phyloP scores from a whole-genome alignment of 768 basidiomycete species.

The Russula olivacea region DNA sequence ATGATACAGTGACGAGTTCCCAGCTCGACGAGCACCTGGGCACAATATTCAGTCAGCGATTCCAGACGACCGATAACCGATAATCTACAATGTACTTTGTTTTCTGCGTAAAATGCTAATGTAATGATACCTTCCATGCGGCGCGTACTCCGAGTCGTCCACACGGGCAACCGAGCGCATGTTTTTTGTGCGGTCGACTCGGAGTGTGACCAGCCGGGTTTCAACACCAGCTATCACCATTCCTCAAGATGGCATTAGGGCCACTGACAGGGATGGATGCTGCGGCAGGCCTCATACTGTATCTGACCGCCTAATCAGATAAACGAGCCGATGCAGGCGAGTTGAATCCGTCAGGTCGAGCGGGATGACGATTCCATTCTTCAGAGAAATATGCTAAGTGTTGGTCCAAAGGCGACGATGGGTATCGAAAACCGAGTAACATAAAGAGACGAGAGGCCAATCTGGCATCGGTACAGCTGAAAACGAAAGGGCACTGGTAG shows the following conservation, averaged over 20 bases:
- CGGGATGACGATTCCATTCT: background rate
- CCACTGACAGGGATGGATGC: no score
- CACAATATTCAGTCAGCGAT: background rate
- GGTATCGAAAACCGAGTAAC: conserved; percentile 23
- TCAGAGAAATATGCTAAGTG: background rate
- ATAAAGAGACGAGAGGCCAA: conserved; percentile 45
- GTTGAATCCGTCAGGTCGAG: background rate
- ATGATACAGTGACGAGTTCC: background rate
- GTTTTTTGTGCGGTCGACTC: no score
- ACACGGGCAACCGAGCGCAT: no score
- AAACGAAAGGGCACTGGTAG: background rate
- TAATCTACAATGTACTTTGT: background rate
- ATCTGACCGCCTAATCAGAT: no score
- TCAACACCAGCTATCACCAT: no score
- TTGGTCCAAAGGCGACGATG: background rate
- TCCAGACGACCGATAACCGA: background rate
- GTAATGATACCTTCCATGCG: no score
- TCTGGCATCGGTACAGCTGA: conserved; percentile 33
- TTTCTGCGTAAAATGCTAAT: no score
- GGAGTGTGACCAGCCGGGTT: no score
- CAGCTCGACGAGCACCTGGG: background rate
- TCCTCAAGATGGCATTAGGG: no score
- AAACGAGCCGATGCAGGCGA: background rate
- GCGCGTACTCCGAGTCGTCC: no score
- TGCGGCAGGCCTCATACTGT: no score